A percentile compares a stretch with the other conserved stretches of the same genome.
phyloP scores from a whole-genome alignment of 2,329 filamentous ascomycete species.

The Diaporthe batatas region DNA sequence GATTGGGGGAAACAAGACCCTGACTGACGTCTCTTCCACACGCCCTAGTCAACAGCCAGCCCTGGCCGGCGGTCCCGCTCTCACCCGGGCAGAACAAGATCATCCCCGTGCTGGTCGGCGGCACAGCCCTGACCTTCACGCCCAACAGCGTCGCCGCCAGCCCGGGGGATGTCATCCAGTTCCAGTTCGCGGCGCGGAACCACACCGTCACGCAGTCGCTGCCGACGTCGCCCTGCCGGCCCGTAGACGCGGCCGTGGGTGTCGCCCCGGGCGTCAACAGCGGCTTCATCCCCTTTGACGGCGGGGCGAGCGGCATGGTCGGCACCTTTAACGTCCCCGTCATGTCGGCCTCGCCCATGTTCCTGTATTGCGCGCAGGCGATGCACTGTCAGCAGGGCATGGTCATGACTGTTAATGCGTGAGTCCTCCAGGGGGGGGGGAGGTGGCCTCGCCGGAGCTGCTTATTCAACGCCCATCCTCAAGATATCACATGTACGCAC shows the following conservation, averaged over 20 bases:
- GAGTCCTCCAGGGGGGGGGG: not conserved
- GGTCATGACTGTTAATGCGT: conserved; percentile 62
- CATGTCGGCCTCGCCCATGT: conserved; percentile 59
- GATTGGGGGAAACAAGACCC: not conserved
- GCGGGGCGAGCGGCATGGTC: conserved; percentile 52
- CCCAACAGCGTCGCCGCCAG: conserved; percentile 43
- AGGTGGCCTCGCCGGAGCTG: too few species aligned
- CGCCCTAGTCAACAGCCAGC: conserved; percentile 26
- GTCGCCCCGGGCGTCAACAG: conserved; percentile 54
- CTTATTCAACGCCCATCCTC: too few species aligned
- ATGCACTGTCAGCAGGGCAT: conserved; percentile 65
- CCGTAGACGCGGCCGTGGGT: conserved; percentile 50
- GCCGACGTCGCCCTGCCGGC: conserved; percentile 53
- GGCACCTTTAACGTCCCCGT: conserved; percentile 63
- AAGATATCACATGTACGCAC: too few species aligned
- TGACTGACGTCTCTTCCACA: not conserved
- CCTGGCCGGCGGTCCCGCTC: not conserved
- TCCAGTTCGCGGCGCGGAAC: conserved; percentile 48
- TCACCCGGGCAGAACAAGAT: conserved; percentile 3
- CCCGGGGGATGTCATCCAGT: conserved; percentile 46
- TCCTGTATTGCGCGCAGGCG: conserved; percentile 63
- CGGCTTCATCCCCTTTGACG: conserved; percentile 56
- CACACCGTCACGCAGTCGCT: conserved; percentile 55
- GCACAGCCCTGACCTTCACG: conserved; percentile 41
- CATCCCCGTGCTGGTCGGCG: conserved; percentile 44